These are phyloP conservation scores for Clonostachys chloroleuca DNA, from an alignment of 2,329 filamentous ascomycete species.

Conservation along the genomic window DNA sequence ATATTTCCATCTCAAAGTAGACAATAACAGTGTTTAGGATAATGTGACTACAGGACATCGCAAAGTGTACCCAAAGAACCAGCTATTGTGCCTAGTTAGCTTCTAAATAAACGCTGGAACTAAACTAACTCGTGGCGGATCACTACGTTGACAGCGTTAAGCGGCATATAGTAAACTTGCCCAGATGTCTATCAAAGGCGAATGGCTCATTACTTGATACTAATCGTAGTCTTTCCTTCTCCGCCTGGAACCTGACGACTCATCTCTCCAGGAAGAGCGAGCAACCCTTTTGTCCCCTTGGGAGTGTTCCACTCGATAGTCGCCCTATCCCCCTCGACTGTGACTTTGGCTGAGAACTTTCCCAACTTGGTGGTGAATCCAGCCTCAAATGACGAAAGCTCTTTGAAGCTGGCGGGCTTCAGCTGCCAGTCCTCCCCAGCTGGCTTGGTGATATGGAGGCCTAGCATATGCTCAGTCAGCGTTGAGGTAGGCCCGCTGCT, in stretches of 20 bases:
- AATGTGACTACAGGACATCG: no score
- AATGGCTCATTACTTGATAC: no score
- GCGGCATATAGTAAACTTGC: no score
- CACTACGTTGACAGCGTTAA: no score
- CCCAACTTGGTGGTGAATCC: neutral
- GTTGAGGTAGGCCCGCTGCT: slow-evolving; percentile 40
- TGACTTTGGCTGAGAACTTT: neutral
- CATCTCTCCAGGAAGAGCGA: neutral
- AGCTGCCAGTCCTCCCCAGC: neutral
- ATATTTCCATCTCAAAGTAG: no score
- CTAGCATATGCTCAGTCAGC: slow-evolving; percentile 35
- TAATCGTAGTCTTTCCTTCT: neutral
- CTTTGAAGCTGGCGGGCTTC: neutral
- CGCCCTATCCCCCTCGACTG: neutral
- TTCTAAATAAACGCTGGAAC: no score
- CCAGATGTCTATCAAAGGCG: no score
- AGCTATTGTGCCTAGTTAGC: no score
- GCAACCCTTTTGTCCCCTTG: neutral
- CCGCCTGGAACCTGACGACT: neutral
- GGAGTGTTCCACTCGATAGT: neutral
- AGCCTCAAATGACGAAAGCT: neutral
- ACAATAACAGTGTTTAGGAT: no score
- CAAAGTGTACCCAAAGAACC: no score
- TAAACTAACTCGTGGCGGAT: no score
- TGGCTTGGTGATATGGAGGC: slow-evolving; percentile 15